Evolutionary conservation across 2,329 filamentous ascomycete species (phyloP), one percentile per base, ranked within the genome.

Genomic region (Ascochyta viciae-villosae): DNA sequence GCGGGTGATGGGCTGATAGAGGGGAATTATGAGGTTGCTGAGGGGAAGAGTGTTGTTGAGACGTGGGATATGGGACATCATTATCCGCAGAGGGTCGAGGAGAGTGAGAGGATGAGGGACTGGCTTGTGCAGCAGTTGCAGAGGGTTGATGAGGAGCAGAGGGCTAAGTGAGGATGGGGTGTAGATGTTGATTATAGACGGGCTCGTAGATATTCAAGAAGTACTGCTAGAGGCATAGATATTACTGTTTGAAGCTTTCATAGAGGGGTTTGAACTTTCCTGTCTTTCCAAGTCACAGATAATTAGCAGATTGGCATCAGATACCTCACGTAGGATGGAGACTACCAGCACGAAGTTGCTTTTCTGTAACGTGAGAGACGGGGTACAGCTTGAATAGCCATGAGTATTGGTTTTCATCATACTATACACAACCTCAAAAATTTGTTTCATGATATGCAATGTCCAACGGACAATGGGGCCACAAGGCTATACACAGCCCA

Each of bases 51-150:
- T 29, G 59, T 62, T 33, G 58, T 70, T 0, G 48, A 63, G 48
- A 60, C 61, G 40, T 72, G 67, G 58, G 64, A 71, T 4, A 74
- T 73, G 58, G 73, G 73, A 1, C 75, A 77, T 70, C 64, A 73
- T 62, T 72, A 77, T 58, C 75, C 75, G 1, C 61, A 66, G 19
- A 46, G 49, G 31, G 38, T 60, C 1, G 74, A 74, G 48, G 71
- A 76, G 46, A 74, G 50, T 13, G 60, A 74, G 59, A 58, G 48
- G 45, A 63, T 75, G 16, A 60, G 35, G 40, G 58, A 69, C 13
- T 74, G 70, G 69, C 55, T 70, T 31, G 16, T 66, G n/a, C 37
- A 56, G 47, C 53, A 56, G 43, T 13, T 56, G 24, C 16, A n/a
- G 3, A 33, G 19, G 15, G 37, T 55, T 7, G 53, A 50, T 23